Evolutionary conservation across 352 stramenopile genomes (phyloP).

Genomic region (Thraustotheca clavata): DNA sequence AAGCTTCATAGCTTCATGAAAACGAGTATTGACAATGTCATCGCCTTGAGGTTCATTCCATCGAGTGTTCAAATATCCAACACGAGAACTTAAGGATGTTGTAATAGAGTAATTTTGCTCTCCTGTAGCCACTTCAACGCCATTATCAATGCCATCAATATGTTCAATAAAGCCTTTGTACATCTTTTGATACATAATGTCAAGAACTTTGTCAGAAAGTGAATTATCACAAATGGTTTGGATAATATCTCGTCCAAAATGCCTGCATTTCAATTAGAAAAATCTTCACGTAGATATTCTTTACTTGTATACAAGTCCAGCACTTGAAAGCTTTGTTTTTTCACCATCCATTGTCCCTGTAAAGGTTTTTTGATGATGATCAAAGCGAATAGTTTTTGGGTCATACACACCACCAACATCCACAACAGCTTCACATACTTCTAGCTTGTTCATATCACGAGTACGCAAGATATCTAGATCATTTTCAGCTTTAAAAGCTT

Average conservation of each 20-base stretch:
- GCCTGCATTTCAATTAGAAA: constrained; percentile 25
- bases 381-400: constrained; percentile 80
- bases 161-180: constrained; percentile 97
- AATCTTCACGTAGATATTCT: background rate
- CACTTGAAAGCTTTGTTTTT: constrained; percentile 91
- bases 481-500: background rate
- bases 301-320: constrained; percentile 95
- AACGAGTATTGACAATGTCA: constrained; percentile 78
- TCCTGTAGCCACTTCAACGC: constrained; percentile 77
- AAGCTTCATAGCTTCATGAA: constrained; percentile 92
- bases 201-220: constrained; percentile 61
- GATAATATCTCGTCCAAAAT: constrained; percentile 97
- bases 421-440: constrained; percentile 92
- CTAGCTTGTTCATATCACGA: constrained; percentile 85
- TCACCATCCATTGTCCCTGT: constrained; percentile 64
- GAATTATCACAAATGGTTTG: constrained; percentile 30
- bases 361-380: constrained; percentile 97
- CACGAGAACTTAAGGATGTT: constrained; percentile 72
- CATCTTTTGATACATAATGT: constrained; percentile 86
- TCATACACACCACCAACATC: constrained; percentile 97
- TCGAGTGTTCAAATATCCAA: constrained; percentile 90
- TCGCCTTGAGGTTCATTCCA: constrained; percentile 91
- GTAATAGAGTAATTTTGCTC: constrained; percentile 66
- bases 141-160: constrained; percentile 99
- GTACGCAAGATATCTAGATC: constrained; percentile 57